Conservation (phyloP, 495 filamentous ascomycete species). For the Podospora sp. region DNA sequence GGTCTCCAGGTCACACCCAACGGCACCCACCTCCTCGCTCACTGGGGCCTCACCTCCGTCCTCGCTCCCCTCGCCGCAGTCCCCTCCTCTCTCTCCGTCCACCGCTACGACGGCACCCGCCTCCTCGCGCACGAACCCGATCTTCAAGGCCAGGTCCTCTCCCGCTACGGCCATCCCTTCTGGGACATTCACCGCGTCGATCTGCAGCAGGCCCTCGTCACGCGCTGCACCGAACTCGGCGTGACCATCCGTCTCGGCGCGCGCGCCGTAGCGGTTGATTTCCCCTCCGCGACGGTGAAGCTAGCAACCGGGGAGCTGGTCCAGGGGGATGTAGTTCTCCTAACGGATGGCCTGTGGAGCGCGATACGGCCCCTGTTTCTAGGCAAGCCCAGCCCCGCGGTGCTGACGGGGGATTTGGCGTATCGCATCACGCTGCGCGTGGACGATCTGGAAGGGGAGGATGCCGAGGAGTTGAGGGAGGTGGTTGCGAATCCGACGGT, state of each 20-base stretch:
- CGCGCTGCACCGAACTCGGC: constrained; percentile 43
- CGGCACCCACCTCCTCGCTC: constrained; percentile 48
- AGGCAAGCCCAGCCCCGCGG: constrained; percentile 44
- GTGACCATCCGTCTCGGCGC: constrained; percentile 41
- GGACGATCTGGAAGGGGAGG: constrained; percentile 50
- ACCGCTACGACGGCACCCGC: constrained; percentile 58
- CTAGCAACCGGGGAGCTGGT: constrained; percentile 40
- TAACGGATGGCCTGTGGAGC: constrained; percentile 60
- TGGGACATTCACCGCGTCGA: constrained; percentile 59
- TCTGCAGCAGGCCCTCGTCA: constrained; percentile 50
- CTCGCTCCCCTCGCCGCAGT: constrained; percentile 52
- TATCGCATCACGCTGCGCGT: constrained; percentile 60
- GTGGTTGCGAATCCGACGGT: constrained; percentile 58
- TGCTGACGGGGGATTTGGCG: constrained; percentile 62
- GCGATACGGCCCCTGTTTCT: constrained; percentile 49
- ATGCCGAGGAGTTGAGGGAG: constrained; percentile 45
- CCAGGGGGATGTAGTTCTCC: constrained; percentile 55
- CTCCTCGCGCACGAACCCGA: constrained; percentile 55
- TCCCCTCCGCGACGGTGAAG: constrained; percentile 39
- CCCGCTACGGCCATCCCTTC: constrained; percentile 54
- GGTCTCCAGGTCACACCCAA: constrained; percentile 60
- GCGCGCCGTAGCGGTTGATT: constrained; percentile 46
- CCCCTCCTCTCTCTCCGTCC: constrained; percentile 58
- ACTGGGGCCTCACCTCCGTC: constrained; percentile 53
- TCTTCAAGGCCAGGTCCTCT: constrained; percentile 47